These are phyloP conservation scores for Stephania japonica DNA, from an alignment of 164 flowering plant genomes.

Conservation along the genomic window DNA sequence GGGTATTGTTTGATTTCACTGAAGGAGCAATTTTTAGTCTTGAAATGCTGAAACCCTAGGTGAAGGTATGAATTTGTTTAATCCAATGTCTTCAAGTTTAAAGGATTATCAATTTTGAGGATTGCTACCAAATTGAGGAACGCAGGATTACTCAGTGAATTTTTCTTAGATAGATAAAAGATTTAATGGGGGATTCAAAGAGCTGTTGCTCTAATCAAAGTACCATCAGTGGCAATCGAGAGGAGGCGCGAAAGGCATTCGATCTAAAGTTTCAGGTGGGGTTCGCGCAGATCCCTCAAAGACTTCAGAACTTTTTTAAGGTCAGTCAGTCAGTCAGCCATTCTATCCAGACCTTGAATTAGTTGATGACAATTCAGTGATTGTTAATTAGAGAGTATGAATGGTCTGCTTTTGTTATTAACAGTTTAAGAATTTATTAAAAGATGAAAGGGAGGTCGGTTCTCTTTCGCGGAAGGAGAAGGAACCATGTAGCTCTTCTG, in stretches of 20 bases:
- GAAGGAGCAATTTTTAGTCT: neutral
- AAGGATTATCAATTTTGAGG: neutral
- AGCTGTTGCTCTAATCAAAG: slow-evolving; percentile 17
- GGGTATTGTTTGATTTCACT: neutral
- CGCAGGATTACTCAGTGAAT: neutral
- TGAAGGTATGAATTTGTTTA: neutral
- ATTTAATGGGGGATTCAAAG: slow-evolving; percentile 36
- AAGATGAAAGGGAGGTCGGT: slow-evolving; percentile 18
- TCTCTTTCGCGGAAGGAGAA: slow-evolving; percentile 21
- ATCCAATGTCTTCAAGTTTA: neutral
- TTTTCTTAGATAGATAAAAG: slow-evolving; percentile 15
- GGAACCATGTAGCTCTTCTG: slow-evolving; percentile 15
- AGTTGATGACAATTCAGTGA: neutral
- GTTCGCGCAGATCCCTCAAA: slow-evolving; percentile 44
- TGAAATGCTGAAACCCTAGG: neutral
- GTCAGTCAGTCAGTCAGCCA: slow-evolving; percentile 22
- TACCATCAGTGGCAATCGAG: slow-evolving; percentile 17
- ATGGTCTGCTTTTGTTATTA: slow-evolving; percentile 28
- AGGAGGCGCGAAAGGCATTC: slow-evolving; percentile 18
- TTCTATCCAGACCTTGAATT: neutral
- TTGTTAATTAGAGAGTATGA: neutral
- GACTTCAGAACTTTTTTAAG: slow-evolving; percentile 47
- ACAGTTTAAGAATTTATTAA: slow-evolving; percentile 31
- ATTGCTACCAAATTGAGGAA: neutral
- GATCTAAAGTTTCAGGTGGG: slow-evolving; percentile 36